Evolutionary conservation across 202 grass and related monocot species (phyloP).

Genomic region (Panicum virgatum): DNA sequence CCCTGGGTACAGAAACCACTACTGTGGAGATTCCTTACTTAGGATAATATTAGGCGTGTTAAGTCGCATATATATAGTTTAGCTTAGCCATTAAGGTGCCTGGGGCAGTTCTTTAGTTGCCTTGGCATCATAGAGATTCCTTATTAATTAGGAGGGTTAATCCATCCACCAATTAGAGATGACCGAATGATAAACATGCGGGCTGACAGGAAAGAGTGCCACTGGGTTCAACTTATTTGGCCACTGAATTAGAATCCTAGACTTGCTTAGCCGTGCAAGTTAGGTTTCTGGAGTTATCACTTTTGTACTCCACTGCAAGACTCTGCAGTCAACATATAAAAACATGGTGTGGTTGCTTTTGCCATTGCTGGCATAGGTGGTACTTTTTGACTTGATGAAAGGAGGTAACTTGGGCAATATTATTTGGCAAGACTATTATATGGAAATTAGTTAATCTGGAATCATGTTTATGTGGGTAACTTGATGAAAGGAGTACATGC

Average conservation of each 20-base stretch:
- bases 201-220: not conserved
- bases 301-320: slow-evolving; percentile 26
- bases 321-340: slow-evolving; percentile 3
- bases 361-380: no score
- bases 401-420: not conserved
- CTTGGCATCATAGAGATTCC: not conserved
- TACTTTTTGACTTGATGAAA: slow-evolving; percentile 1
- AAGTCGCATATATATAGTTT: not conserved
- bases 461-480: no score
- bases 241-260: not conserved
- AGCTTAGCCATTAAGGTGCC: not conserved
- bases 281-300: not conserved
- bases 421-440: not conserved
- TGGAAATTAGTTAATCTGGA: not conserved
- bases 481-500: no score
- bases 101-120: not conserved
- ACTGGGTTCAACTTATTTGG: not conserved
- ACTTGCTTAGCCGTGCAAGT: slow-evolving; percentile 25
- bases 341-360: not conserved
- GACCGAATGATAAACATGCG: not conserved
- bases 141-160: not conserved
- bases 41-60: not conserved
- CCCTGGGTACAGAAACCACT: not conserved
- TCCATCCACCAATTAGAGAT: not conserved
- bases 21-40: not conserved